Base-by-base conservation (phyloP, 257 asterid genomes). In the Capsicum rhomboideum region DNA sequence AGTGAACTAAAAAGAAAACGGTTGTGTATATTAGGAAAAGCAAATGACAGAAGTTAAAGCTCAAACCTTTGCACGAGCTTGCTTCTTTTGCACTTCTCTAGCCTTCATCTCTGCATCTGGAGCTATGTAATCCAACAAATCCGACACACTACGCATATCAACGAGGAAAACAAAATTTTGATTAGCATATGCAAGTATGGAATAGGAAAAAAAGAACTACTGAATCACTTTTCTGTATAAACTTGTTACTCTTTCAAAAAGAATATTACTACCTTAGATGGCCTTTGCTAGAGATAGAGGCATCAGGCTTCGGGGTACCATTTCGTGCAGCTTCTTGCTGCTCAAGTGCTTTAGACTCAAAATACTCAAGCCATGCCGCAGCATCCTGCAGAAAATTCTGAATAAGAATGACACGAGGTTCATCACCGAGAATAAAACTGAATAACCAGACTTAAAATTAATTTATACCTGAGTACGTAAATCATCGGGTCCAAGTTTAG, bases 311-410 rank as follows among this genome's bases (percentile, higher is more conserved):
- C 52, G 99, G 99, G 64, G 98, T 93, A 83, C 99, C 98, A 83
- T 86, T 90, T 68, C 96, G 93, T 80, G 97, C 97, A 37, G 99
- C 99, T 91, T 97, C 99, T 91, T 95, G 99, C 91, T 97, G 99
- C 88, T 97, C 99, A 86, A 93, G 83, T 23, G 99, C 99, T 89
- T 95, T 97, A 64, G 99, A 97, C 88, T 97, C 99, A 68, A 97
- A 97, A 88, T 95, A 97, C 84, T 97, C 99, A 55, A 95, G 99
- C 99, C 99, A 97, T 55, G 99, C 99, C 86, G 99, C 99, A 89
- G 99, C 99, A 92, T 97, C 99, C 99, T 97, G 92, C 86, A 92
- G 74, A 78, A 53, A 84, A 78, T 64, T 87, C 81, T 75, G 78
- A 66, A 87, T 53, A 77, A 83, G 42, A 80, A 72, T 83, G 72